Base-by-base conservation (phyloP, 331 rosid species). In the Saraca asoca region DNA sequence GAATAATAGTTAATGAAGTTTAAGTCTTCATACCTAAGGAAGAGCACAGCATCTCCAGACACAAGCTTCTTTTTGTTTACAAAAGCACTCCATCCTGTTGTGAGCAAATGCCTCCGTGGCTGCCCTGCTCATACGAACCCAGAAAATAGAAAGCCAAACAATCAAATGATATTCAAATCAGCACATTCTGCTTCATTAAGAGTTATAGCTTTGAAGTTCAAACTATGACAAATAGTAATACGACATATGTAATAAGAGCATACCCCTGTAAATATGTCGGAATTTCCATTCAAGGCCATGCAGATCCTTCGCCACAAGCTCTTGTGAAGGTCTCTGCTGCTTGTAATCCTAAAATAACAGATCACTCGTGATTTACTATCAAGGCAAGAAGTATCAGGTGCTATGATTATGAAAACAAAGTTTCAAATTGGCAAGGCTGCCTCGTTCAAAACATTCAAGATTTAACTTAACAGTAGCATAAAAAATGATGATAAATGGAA, bases 51-150 rank as follows among this genome's bases (percentile, higher is more conserved):
- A 80, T 94, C 99, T 12, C 99, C 99, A 35, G 99, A 94, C 51
- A 86, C 91, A 6, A 94, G 96, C 89, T 89, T 88, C 83, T 90
- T 94, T 90, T 94, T 94, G 88, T 94, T 94, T 34, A 94, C 99
- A 64, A 90, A 94, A 2, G 96, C 99, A 79, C 99, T 94, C 99
- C 99, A 94, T 24, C 99, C 99, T 15, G 99, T 90, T 43, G 99
- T 94, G 31, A 94, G 96, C 87, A 94, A 88, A 85, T 94, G 99
- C 78, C 99, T 90, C 41, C 97, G 89, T 0, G 99, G 99, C 69
- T 94, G 99, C 82, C 99, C 99, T 94, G 82, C 73, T 68, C 81
- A 34, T 24, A 44, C 17, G 31, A 74, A 57, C 43, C 37, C 39
- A 42, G 19, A 24, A 74, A 46, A 63, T 43, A 9, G 46, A 62